Evolutionary conservation across 163 green algal species (phyloP).

Genomic region (Prototheca cutis): DNA sequence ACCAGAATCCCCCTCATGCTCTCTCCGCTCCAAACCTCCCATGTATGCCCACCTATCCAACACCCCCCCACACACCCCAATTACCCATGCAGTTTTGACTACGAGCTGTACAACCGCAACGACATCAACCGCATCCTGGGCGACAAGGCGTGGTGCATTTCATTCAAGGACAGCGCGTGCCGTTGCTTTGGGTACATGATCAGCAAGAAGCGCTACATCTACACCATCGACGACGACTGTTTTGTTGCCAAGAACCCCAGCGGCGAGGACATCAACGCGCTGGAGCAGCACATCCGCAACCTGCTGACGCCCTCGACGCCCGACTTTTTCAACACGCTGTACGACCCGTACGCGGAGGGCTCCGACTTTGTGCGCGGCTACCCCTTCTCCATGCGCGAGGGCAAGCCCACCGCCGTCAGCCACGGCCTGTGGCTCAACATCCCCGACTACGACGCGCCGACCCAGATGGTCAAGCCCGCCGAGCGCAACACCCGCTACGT

Average conservation of each 20-base stretch:
- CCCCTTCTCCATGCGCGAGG: conserved; percentile 84
- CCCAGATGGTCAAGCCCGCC: conserved; percentile 88
- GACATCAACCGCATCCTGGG: conserved; percentile 92
- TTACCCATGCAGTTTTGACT: conserved; percentile 71
- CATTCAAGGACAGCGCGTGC: conserved; percentile 88
- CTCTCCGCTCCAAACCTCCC: too few species aligned
- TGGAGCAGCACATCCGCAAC: conserved; percentile 94
- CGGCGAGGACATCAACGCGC: conserved; percentile 83
- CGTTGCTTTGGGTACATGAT: conserved; percentile 88
- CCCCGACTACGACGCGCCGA: conserved; percentile 86
- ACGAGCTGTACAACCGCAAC: conserved; percentile 87
- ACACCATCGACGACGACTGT: conserved; percentile 95
- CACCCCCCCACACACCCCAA: too few species aligned
- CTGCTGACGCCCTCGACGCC: conserved; percentile 84
- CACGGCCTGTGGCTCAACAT: conserved; percentile 99
- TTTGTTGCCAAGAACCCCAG: conserved; percentile 85
- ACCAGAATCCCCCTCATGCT: too few species aligned
- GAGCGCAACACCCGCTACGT: conserved; percentile 93
- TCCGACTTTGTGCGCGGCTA: conserved; percentile 93
- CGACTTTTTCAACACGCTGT: conserved; percentile 98
- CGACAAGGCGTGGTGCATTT: conserved; percentile 87
- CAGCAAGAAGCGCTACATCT: conserved; percentile 91
- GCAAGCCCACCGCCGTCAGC: conserved; percentile 77
- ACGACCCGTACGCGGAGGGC: conserved; percentile 83
- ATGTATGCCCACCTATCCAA: too few species aligned